These are phyloP conservation scores for Boletus semigastroideus DNA, from an alignment of 1,284 basidiomycete species.

Conservation along the genomic window DNA sequence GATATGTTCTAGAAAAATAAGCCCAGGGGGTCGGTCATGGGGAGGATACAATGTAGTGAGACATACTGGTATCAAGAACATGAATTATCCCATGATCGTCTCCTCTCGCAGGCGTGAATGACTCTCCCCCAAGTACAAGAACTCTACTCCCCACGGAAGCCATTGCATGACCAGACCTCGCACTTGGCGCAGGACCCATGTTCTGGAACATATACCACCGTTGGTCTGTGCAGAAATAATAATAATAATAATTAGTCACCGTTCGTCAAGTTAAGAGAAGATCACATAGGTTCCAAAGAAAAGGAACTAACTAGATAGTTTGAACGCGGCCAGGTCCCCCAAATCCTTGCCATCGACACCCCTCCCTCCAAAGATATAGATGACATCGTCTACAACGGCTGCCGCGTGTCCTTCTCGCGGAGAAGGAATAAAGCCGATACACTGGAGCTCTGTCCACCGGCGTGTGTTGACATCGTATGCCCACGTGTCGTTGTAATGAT, in stretches of 20 bases:
- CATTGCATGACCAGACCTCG: constrained; percentile 94
- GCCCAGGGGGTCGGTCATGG: constrained; percentile 2
- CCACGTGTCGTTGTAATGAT: constrained; percentile 99
- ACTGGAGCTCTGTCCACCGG: constrained; percentile 90
- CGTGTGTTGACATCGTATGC: constrained; percentile 84
- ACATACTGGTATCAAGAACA: constrained; percentile 89
- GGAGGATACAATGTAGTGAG: not conserved
- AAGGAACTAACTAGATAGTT: constrained; percentile 79
- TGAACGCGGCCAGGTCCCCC: constrained; percentile 94
- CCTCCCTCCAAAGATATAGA: constrained; percentile 97
- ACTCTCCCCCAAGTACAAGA: constrained; percentile 94
- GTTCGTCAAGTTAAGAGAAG: not conserved
- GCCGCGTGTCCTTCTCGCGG: constrained; percentile 97
- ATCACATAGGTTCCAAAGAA: not conserved
- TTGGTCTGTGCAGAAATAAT: constrained; percentile 53
- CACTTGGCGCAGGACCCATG: constrained; percentile 93
- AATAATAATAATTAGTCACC: constrained; percentile 14
- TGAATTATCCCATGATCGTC: constrained; percentile 87
- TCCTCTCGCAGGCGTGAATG: constrained; percentile 68
- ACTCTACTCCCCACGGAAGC: constrained; percentile 86
- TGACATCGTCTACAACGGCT: constrained; percentile 95
- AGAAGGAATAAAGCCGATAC: constrained; percentile 97
- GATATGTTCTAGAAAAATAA: constrained; percentile 69
- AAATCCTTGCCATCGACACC: constrained; percentile 98
- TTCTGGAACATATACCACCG: constrained; percentile 99